phyloP scores from a whole-genome alignment of 106 monocot species.

The Dioscorea alata region DNA sequence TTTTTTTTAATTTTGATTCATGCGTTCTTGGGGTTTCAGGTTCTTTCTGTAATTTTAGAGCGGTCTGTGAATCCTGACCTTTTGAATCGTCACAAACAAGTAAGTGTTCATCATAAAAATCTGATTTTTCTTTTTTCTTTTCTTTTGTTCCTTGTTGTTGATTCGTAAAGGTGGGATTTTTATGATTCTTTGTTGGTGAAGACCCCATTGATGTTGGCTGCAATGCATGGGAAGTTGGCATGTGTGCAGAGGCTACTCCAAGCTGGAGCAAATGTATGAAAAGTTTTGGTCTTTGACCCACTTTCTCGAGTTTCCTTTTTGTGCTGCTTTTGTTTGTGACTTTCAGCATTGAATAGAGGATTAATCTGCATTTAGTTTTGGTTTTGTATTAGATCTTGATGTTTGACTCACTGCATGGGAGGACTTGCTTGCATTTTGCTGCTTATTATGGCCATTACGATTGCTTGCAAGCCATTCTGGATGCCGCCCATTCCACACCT shows the following conservation, averaged over 20 bases:
- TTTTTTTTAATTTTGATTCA: background rate
- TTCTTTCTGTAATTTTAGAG: constrained; percentile 59
- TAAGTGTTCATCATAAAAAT: constrained; percentile 1
- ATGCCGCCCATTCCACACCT: constrained; percentile 51
- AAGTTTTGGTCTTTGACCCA: background rate
- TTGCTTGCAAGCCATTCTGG: constrained; percentile 69
- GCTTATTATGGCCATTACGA: constrained; percentile 83
- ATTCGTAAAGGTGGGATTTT: background rate
- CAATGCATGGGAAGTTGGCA: constrained; percentile 84
- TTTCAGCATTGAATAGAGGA: too few species aligned
- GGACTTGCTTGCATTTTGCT: constrained; percentile 90
- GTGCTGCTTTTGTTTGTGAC: too few species aligned
- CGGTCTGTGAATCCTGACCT: constrained; percentile 42
- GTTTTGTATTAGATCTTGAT: constrained; percentile 61
- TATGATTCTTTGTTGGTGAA: constrained; percentile 19
- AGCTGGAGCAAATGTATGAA: constrained; percentile 70
- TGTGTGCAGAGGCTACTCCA: constrained; percentile 77
- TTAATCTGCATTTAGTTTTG: background rate
- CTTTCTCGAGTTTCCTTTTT: too few species aligned
- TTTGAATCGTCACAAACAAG: constrained; percentile 76
- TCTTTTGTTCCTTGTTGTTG: too few species aligned
- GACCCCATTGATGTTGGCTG: constrained; percentile 94
- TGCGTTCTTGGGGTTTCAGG: constrained; percentile 20
- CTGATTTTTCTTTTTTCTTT: background rate
- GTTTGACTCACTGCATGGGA: constrained; percentile 76